These are phyloP conservation scores for Vanilla planifolia DNA, from an alignment of 106 monocot genomes.

Conservation along the genomic window DNA sequence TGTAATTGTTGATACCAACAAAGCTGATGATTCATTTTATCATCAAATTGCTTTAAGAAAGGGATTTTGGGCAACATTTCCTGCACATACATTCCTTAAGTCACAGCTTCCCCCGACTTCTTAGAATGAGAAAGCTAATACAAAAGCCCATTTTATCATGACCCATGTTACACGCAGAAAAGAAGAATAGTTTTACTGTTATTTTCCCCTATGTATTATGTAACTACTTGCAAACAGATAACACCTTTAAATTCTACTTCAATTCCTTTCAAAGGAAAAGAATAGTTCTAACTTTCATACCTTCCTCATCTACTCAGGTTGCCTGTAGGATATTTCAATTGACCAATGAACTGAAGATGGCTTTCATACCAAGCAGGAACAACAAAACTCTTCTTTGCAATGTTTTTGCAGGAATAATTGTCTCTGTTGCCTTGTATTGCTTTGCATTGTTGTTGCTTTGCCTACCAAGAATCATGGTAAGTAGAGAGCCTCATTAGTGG, in stretches of 20 bases:
- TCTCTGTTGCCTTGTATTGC: constrained; percentile 36
- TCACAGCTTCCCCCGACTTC: no score
- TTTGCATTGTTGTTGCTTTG: constrained; percentile 39
- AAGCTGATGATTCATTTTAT: neutral
- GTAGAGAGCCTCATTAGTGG: neutral
- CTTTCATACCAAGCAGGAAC: constrained; percentile 55
- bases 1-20: neutral
- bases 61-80: neutral
- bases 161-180: no score
- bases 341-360: constrained; percentile 63
- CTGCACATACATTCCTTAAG: no score
- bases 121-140: no score
- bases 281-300: neutral
- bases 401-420: constrained; percentile 19
- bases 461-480: constrained; percentile 41
- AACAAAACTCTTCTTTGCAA: constrained; percentile 43
- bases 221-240: no score
- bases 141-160: no score
- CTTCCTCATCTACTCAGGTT: constrained; percentile 35
- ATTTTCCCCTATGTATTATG: no score
- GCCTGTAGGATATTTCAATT: constrained; percentile 83
- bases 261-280: no score
- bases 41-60: neutral
- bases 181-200: no score
- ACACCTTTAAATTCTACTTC: no score